Percentiles rank a stretch among this genome's conserved stretches.
These are phyloP conservation scores for Malus asiatica DNA, from an alignment of 306 rosid genomes.

Conservation along the genomic window DNA sequence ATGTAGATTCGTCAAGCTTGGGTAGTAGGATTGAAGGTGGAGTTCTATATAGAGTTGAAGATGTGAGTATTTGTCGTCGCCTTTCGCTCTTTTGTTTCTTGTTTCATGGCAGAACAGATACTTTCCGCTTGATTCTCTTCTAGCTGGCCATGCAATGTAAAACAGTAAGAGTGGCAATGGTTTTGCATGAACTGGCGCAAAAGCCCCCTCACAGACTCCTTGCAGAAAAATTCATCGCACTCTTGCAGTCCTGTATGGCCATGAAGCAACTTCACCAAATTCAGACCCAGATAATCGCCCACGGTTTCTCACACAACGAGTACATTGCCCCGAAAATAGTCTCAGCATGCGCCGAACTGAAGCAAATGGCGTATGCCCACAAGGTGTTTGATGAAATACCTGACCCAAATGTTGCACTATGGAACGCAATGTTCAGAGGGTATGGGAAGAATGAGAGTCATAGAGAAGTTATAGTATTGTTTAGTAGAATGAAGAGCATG, in stretches of 20 bases:
- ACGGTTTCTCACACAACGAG: slow-evolving; percentile 42
- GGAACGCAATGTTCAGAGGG: slow-evolving; percentile 64
- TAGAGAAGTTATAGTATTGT: slow-evolving; percentile 40
- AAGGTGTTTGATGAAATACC: slow-evolving; percentile 47
- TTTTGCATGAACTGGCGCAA: slow-evolving; percentile 8
- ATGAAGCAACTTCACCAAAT: slow-evolving; percentile 34
- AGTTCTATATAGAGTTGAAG: too few relatives aligned
- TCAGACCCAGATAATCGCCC: slow-evolving; percentile 41
- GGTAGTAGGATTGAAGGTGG: too few relatives aligned
- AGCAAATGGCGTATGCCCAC: slow-evolving; percentile 38
- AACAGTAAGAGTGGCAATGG: slow-evolving; percentile 24
- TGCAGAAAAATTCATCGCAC: slow-evolving; percentile 51
- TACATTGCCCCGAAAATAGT: slow-evolving; percentile 45
- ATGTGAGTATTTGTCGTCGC: too few relatives aligned
- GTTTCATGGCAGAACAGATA: too few relatives aligned
- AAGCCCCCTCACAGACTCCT: slow-evolving; percentile 33
- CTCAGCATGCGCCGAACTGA: slow-evolving; percentile 27
- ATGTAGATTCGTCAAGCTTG: too few relatives aligned
- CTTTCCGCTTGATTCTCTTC: too few relatives aligned
- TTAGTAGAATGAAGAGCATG: slow-evolving; percentile 31
- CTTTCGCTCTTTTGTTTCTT: too few relatives aligned
- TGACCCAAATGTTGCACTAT: slow-evolving; percentile 39
- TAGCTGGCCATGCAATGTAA: background rate
- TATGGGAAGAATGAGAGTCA: slow-evolving; percentile 26
- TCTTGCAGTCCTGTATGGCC: slow-evolving; percentile 63